A percentile compares a stretch with the other conserved stretches of the same genome.
Conservation (phyloP, 441 rosid species). For the Lepidium campestre region DNA sequence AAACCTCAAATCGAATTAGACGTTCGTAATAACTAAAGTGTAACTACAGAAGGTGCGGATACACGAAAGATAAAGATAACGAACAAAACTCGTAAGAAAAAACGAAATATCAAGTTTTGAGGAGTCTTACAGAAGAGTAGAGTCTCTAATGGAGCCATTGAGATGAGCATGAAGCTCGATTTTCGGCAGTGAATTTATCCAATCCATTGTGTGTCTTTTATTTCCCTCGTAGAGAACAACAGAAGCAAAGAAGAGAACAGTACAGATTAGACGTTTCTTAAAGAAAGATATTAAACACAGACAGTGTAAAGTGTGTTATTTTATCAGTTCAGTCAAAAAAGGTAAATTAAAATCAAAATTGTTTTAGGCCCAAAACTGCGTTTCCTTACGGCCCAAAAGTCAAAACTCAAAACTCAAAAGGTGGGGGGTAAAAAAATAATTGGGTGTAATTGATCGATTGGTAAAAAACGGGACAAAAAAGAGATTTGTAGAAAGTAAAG, state of each 20-base stretch:
- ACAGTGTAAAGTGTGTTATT: neutral
- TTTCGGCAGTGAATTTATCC: conserved; percentile 71
- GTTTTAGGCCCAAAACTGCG: neutral
- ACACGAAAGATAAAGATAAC: neutral
- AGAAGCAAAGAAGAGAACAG: neutral
- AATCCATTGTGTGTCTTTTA: conserved; percentile 38
- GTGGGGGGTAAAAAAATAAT: neutral
- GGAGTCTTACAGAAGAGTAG: conserved; percentile 70
- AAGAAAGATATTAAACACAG: neutral
- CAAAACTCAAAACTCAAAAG: neutral
- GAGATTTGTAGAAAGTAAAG: neutral
- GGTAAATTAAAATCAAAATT: neutral
- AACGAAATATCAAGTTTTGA: neutral
- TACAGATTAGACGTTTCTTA: conserved; percentile 12
- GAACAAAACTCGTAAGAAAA: neutral
- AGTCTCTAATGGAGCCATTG: conserved; percentile 86
- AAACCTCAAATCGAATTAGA: neutral
- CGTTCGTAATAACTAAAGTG: neutral
- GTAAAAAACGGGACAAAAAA: neutral
- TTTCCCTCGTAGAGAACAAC: neutral
- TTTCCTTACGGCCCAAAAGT: neutral
- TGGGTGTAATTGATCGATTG: neutral
- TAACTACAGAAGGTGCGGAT: neutral
- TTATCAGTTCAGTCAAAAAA: neutral
- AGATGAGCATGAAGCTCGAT: conserved; percentile 97